A percentile compares a stretch with the other conserved stretches of the same genome.
phyloP scores from a whole-genome alignment of 805 yeast species.

The Blastobotrys peoriensis region DNA sequence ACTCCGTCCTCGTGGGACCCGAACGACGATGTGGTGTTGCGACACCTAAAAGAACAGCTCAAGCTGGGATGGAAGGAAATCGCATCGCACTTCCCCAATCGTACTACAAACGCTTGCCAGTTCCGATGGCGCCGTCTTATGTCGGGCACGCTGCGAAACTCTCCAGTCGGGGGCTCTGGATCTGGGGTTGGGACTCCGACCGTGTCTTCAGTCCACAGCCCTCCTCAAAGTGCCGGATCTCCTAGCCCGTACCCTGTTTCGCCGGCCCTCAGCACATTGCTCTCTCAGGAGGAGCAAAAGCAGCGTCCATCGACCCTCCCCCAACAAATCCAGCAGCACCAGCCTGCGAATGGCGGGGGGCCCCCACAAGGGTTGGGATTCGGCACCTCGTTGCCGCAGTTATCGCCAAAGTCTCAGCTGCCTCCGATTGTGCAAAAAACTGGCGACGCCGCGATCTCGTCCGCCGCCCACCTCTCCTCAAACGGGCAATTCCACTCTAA shows the following conservation, averaged over 20 bases:
- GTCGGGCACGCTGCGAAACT: slow-evolving; percentile 34
- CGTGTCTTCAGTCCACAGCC: neutral
- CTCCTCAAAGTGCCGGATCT: neutral
- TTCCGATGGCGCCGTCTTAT: slow-evolving; percentile 78
- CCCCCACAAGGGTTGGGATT: slow-evolving; percentile 1
- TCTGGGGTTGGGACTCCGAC: slow-evolving; percentile 6
- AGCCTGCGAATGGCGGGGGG: slow-evolving; percentile 2
- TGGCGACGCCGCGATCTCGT: slow-evolving; percentile 9
- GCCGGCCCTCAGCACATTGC: neutral
- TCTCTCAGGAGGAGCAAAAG: neutral
- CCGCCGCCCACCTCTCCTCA: slow-evolving; percentile 13
- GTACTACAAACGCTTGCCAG: slow-evolving; percentile 88
- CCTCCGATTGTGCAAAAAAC: neutral
- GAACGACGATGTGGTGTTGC: slow-evolving; percentile 61
- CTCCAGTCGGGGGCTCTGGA: neutral
- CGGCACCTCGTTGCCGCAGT: neutral
- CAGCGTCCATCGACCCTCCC: slow-evolving; percentile 4
- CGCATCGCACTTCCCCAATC: slow-evolving; percentile 65
- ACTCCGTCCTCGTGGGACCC: slow-evolving; percentile 71
- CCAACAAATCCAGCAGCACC: neutral
- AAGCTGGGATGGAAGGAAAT: slow-evolving; percentile 89
- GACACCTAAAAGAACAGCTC: slow-evolving; percentile 75
- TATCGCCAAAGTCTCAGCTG: neutral
- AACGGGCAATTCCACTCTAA: neutral
- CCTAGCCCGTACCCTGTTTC: slow-evolving; percentile 1